phyloP scores from a whole-genome alignment of 2,329 filamentous ascomycete species.

The Trichoderma endophyticum region DNA sequence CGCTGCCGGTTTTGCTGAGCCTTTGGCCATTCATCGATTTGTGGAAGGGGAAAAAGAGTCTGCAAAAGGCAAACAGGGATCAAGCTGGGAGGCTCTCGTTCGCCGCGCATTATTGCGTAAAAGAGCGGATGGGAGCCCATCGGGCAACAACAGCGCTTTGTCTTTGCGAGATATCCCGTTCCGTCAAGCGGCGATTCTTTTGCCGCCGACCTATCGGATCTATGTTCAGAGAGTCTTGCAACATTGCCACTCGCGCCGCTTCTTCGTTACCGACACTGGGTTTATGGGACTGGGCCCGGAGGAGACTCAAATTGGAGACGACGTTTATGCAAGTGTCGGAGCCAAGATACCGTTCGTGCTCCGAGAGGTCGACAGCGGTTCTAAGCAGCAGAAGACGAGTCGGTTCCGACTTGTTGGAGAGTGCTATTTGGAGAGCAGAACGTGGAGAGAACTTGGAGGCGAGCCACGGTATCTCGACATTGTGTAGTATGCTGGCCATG shows the following conservation, averaged over 20 bases:
- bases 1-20: not conserved
- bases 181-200: not conserved
- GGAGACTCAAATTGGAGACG: not conserved
- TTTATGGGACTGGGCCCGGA: not conserved
- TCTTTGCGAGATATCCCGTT: not conserved
- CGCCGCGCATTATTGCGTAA: not conserved
- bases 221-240: not conserved
- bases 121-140: not conserved
- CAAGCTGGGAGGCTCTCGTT: not conserved
- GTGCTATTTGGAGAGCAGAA: not conserved
- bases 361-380: not conserved
- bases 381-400: not conserved
- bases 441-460: not conserved
- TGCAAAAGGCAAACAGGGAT: not conserved
- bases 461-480: not conserved
- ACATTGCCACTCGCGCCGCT: not conserved
- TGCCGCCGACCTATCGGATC: not conserved
- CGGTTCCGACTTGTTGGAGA: not conserved
- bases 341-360: not conserved
- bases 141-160: not conserved
- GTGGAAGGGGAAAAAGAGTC: not conserved
- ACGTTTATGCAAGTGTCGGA: not conserved
- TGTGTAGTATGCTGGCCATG: not conserved
- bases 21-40: not conserved
- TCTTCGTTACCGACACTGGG: not conserved